phyloP scores from a whole-genome alignment of 2,329 filamentous ascomycete species.

The Paraphaeosphaeria minitans region DNA sequence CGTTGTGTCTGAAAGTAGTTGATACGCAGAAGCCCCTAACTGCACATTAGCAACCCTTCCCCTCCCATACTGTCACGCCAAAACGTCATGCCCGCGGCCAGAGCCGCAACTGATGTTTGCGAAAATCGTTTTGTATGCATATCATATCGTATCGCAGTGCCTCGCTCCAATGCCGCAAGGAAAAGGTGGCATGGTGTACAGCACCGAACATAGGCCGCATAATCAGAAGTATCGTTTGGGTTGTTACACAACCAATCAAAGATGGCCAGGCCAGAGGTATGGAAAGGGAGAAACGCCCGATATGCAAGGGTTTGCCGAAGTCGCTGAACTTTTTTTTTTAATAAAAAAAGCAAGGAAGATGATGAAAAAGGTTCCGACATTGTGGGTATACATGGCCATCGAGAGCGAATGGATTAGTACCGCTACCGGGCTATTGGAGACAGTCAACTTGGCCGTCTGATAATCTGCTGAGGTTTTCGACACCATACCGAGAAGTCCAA shows the following conservation, averaged over 20 bases:
- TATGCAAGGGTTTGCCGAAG: slow-evolving; percentile 17
- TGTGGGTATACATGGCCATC: slow-evolving; percentile 11
- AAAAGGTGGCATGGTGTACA: not conserved
- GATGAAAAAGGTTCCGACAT: slow-evolving; percentile 1
- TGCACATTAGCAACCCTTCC: not conserved
- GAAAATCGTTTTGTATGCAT: not conserved
- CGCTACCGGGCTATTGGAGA: not conserved
- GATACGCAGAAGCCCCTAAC: not conserved
- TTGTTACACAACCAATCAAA: slow-evolving; percentile 3
- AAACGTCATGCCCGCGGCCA: not conserved
- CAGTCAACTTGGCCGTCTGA: not conserved
- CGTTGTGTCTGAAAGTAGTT: not conserved
- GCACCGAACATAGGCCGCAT: not conserved
- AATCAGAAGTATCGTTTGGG: not conserved
- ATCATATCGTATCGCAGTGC: not conserved
- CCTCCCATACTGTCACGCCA: not conserved
- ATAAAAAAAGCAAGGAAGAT: slow-evolving; percentile 1
- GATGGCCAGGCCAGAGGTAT: not conserved
- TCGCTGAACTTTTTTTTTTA: slow-evolving; percentile 11
- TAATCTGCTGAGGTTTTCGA: not conserved
- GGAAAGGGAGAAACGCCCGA: slow-evolving; percentile 13
- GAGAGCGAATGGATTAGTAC: not conserved
- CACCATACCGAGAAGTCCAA: not conserved
- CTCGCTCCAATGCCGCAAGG: slow-evolving; percentile 6
- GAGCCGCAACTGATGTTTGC: not conserved